phyloP scores from a whole-genome alignment of 352 stramenopile genomes.

The Phytophthora multivora region DNA sequence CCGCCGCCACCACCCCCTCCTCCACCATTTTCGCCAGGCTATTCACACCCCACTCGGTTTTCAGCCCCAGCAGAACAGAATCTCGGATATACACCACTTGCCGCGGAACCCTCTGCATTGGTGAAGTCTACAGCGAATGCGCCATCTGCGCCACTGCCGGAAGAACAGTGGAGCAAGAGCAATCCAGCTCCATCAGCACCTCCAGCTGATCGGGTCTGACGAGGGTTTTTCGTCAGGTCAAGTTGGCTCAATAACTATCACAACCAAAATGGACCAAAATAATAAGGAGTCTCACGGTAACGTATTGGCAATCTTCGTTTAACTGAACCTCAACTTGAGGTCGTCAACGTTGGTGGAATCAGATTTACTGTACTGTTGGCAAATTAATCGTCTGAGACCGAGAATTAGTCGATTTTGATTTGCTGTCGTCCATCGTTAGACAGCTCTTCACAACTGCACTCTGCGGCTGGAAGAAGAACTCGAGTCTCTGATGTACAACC shows the following conservation, averaged over 20 bases:
- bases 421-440: constrained; percentile 12
- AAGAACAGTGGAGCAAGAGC: not conserved
- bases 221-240: no score
- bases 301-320: no score
- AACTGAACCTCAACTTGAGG: no score
- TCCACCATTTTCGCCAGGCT: constrained; percentile 1
- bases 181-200: constrained; percentile 1
- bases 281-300: no score
- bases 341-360: not conserved
- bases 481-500: constrained; percentile 20
- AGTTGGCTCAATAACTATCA: no score
- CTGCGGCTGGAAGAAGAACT: not conserved
- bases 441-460: constrained; percentile 14
- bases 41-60: not conserved
- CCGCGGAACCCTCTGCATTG: not conserved
- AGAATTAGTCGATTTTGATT: constrained; percentile 31
- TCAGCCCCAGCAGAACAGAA: not conserved
- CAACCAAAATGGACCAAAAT: no score
- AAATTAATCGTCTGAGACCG: constrained; percentile 21
- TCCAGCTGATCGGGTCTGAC: not conserved
- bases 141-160: not conserved
- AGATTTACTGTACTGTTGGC: constrained; percentile 1
- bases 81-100: not conserved
- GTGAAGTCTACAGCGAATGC: not conserved
- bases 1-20: constrained; percentile 1